A percentile compares a stretch with the other conserved stretches of the same genome.
Evolutionary conservation across 441 rosid species (phyloP).

Genomic region (Syzygium syzygioides): DNA sequence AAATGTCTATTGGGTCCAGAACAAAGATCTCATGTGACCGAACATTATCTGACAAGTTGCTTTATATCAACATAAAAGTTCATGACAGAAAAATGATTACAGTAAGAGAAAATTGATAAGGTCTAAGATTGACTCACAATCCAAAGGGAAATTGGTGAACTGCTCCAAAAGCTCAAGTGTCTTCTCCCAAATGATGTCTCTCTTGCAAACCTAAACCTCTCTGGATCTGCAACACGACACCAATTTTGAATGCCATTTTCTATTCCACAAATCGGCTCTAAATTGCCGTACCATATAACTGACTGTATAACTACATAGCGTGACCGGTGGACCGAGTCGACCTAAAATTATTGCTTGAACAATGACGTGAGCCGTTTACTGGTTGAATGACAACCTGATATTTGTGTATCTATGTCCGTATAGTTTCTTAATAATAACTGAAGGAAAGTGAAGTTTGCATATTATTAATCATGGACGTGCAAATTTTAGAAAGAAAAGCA

Average conservation of each 20-base stretch:
- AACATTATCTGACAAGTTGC: background rate
- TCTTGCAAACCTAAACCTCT: slow-evolving; percentile 90
- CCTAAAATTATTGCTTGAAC: background rate
- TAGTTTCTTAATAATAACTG: background rate
- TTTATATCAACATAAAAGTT: background rate
- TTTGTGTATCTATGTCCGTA: background rate
- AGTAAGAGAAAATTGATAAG: background rate
- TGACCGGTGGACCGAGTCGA: background rate
- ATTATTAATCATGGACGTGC: background rate
- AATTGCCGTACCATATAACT: background rate
- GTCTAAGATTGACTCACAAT: slow-evolving; percentile 45
- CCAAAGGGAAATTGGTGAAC: slow-evolving; percentile 59
- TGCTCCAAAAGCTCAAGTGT: slow-evolving; percentile 73
- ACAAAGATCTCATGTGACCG: background rate
- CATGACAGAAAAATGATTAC: background rate
- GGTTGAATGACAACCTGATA: background rate
- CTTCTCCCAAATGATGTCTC: slow-evolving; percentile 91
- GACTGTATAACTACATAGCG: background rate
- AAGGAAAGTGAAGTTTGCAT: background rate
- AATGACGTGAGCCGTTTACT: background rate
- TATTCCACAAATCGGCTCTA: background rate
- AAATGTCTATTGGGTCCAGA: background rate
- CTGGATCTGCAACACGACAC: slow-evolving; percentile 60
- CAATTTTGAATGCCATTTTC: background rate
- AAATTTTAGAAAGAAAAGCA: background rate